Evolutionary conservation across 768 basidiomycete genomes (phyloP).

Genomic region (Pleurotus sapidus): DNA sequence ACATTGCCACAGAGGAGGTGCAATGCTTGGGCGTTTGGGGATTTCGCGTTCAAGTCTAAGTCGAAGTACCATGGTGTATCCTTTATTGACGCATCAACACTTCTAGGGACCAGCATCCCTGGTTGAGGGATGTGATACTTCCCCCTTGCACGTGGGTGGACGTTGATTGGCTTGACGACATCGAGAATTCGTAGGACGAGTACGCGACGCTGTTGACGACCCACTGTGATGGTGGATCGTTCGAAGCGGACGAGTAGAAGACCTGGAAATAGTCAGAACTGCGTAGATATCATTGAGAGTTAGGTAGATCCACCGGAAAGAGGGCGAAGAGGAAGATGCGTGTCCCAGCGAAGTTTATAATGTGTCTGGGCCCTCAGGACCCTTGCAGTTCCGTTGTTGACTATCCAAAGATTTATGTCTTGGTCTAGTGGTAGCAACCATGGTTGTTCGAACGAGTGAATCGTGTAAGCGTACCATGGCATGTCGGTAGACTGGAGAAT

Average conservation of each 20-base stretch:
- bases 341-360: background rate
- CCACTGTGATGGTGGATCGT: background rate
- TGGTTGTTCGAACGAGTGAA: background rate
- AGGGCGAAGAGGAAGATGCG: background rate
- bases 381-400: background rate
- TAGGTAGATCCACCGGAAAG: background rate
- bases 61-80: background rate
- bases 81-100: background rate
- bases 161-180: background rate
- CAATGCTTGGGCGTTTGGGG: too few relatives aligned
- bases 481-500: background rate
- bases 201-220: background rate
- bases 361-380: background rate
- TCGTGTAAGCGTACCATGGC: background rate
- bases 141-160: background rate
- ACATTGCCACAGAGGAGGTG: too few relatives aligned
- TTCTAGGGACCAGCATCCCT: background rate
- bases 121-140: background rate
- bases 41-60: background rate
- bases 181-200: background rate
- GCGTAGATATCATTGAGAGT: background rate
- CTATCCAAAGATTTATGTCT: background rate
- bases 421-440: background rate
- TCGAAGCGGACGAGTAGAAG: background rate
- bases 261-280: background rate